phyloP scores from a whole-genome alignment of 163 green algal species.

The Prototheca stagnorum region DNA sequence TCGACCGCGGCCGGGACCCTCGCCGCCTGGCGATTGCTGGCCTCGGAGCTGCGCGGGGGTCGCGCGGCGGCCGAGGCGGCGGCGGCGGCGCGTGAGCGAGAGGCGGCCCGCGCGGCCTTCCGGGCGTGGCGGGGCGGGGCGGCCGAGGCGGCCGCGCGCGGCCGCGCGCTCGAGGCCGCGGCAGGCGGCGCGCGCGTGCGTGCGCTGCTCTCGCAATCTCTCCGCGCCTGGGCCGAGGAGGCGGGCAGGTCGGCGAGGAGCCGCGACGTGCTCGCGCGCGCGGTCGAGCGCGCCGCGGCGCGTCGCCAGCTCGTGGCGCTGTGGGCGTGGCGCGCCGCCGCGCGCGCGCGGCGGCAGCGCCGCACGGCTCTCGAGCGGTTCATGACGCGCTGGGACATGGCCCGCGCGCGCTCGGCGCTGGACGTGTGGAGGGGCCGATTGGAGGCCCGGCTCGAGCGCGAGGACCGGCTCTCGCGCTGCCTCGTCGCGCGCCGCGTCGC shows the following conservation, averaged over 20 bases:
- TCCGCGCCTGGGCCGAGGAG: constrained; percentile 2
- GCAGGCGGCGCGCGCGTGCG: not conserved
- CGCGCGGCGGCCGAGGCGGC: too few species aligned
- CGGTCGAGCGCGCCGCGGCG: constrained; percentile 5
- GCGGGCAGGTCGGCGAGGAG: not conserved
- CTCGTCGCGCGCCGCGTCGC: constrained; percentile 37
- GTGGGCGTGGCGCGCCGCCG: constrained; percentile 6
- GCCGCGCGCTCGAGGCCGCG: not conserved
- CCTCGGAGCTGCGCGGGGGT: not conserved
- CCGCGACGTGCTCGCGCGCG: constrained; percentile 6
- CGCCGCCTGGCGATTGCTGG: not conserved
- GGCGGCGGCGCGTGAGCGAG: too few species aligned
- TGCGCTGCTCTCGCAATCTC: not conserved
- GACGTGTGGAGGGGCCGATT: constrained; percentile 9
- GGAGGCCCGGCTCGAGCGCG: constrained; percentile 7
- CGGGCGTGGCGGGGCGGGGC: too few species aligned
- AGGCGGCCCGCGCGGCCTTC: not conserved
- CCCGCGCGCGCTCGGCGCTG: constrained; percentile 2
- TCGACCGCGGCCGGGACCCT: constrained; percentile 1
- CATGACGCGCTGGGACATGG: not conserved
- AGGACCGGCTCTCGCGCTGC: constrained; percentile 28
- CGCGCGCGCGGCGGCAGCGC: constrained; percentile 4
- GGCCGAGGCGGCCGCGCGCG: not conserved
- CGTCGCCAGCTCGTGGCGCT: constrained; percentile 4
- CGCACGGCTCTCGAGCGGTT: constrained; percentile 12